A percentile compares a stretch with the other conserved stretches of the same genome.
phyloP scores from a whole-genome alignment of 2,329 filamentous ascomycete species.

The Fonsecaea pedrosoi region DNA sequence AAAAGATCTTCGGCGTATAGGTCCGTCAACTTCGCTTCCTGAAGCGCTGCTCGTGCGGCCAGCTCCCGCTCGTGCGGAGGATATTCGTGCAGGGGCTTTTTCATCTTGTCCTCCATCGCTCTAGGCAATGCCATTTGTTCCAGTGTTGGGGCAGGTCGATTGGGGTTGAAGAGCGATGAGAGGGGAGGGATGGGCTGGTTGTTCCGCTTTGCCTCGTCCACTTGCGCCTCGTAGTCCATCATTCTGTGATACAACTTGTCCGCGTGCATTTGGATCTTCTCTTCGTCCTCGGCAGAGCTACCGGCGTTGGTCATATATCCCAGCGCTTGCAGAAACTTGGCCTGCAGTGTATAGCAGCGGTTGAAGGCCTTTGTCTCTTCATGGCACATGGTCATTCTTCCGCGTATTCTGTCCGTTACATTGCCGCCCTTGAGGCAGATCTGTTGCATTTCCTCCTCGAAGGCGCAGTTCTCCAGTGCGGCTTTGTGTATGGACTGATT shows the following conservation, averaged over 20 bases:
- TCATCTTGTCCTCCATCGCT: slow-evolving; percentile 35
- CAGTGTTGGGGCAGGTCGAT: slow-evolving; percentile 43
- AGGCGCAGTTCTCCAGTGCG: slow-evolving; percentile 89
- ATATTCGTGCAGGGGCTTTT: slow-evolving; percentile 49
- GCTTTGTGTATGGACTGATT: slow-evolving; percentile 77
- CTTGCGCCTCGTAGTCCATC: slow-evolving; percentile 77
- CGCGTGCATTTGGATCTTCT: slow-evolving; percentile 94
- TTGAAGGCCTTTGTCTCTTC: slow-evolving; percentile 79
- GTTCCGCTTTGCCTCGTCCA: slow-evolving; percentile 64
- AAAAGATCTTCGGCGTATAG: slow-evolving; percentile 38
- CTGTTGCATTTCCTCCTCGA: slow-evolving; percentile 82
- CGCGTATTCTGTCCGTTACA: slow-evolving; percentile 62
- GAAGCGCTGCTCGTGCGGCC: slow-evolving; percentile 44
- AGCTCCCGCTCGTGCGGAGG: slow-evolving; percentile 56
- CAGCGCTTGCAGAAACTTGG: slow-evolving; percentile 85
- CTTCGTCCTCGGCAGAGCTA: slow-evolving; percentile 73
- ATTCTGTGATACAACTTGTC: slow-evolving; percentile 89
- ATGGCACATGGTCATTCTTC: slow-evolving; percentile 75
- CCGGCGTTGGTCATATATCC: slow-evolving; percentile 72
- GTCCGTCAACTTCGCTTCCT: slow-evolving; percentile 39
- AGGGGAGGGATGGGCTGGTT: slow-evolving; percentile 52
- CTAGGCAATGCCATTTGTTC: slow-evolving; percentile 41
- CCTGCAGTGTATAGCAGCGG: slow-evolving; percentile 87
- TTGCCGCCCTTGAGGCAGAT: slow-evolving; percentile 79
- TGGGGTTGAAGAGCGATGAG: slow-evolving; percentile 53